phyloP scores from a whole-genome alignment of 805 yeast genomes.

The Myxozyma kluyveri region DNA sequence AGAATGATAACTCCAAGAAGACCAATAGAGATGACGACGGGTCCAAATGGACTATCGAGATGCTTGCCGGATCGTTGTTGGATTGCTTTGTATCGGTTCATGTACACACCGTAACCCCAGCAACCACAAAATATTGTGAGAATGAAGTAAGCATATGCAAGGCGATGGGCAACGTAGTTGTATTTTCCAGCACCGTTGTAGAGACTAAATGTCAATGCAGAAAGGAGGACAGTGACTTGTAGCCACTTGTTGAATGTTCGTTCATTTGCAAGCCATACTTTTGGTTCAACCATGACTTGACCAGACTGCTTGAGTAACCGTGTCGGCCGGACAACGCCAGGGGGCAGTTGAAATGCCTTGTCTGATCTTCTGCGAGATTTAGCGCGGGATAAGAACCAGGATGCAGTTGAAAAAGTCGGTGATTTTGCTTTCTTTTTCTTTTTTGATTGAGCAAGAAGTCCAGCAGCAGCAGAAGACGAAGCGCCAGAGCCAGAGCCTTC shows the following conservation, averaged over 20 bases:
- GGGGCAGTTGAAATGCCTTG: constrained; percentile 52
- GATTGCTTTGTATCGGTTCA: constrained; percentile 67
- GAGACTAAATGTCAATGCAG: constrained; percentile 80
- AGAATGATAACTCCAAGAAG: constrained; percentile 62
- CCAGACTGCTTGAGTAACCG: constrained; percentile 81
- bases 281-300: constrained; percentile 91
- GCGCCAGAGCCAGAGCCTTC: too few relatives aligned
- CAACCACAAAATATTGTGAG: constrained; percentile 77
- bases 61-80: constrained; percentile 80
- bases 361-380: background rate
- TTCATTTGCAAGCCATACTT: constrained; percentile 98
- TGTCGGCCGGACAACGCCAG: constrained; percentile 83
- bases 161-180: constrained; percentile 51
- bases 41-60: constrained; percentile 87
- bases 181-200: constrained; percentile 58
- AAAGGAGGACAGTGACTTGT: constrained; percentile 78
- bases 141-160: constrained; percentile 78
- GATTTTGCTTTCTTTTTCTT: constrained; percentile 1
- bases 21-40: constrained; percentile 70
- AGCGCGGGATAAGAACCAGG: constrained; percentile 20
- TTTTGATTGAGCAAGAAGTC: constrained; percentile 5
- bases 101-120: constrained; percentile 85
- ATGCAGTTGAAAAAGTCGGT: background rate
- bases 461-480: background rate
- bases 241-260: constrained; percentile 96